Evolutionary conservation across 2,329 filamentous ascomycete genomes (phyloP).

Genomic region (Xylaria hypoxylon): DNA sequence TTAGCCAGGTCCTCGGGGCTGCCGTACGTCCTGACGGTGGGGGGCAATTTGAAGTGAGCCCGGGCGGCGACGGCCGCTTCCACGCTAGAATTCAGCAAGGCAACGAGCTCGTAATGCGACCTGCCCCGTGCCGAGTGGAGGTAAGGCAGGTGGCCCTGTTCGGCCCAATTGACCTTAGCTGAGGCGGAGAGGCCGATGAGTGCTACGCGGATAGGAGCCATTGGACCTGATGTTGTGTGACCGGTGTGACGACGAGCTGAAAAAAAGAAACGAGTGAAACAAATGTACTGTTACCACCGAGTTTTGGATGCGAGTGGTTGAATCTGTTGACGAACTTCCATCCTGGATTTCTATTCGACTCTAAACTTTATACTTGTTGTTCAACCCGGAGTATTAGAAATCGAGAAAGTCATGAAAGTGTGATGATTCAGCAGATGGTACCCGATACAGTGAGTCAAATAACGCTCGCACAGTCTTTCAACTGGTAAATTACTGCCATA

Average conservation of each 20-base stretch:
- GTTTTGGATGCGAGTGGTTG: background rate
- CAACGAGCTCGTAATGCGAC: constrained; percentile 61
- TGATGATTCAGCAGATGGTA: constrained; percentile 17
- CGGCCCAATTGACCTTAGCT: constrained; percentile 66
- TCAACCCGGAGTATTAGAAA: constrained; percentile 19
- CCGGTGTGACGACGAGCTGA: background rate
- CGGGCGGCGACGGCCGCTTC: constrained; percentile 59
- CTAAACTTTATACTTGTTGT: constrained; percentile 19
- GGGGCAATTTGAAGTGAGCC: constrained; percentile 55
- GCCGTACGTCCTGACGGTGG: constrained; percentile 61
- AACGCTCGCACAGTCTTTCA: background rate
- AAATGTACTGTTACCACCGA: background rate
- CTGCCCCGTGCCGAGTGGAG: constrained; percentile 60
- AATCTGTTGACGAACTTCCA: background rate
- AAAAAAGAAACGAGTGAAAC: background rate
- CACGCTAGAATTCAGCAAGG: constrained; percentile 63
- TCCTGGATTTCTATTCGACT: background rate
- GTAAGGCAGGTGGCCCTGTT: constrained; percentile 68
- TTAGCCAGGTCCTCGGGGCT: constrained; percentile 60
- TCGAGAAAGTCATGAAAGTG: background rate
- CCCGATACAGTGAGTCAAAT: background rate
- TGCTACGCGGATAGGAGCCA: constrained; percentile 66
- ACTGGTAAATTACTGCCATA: background rate
- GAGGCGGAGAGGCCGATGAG: constrained; percentile 69
- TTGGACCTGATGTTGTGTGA: constrained; percentile 39